Evolutionary conservation across 179 eudicot genomes (phyloP), one percentile per base, ranked within the genome.

Genomic region (Camellia oleifera): DNA sequence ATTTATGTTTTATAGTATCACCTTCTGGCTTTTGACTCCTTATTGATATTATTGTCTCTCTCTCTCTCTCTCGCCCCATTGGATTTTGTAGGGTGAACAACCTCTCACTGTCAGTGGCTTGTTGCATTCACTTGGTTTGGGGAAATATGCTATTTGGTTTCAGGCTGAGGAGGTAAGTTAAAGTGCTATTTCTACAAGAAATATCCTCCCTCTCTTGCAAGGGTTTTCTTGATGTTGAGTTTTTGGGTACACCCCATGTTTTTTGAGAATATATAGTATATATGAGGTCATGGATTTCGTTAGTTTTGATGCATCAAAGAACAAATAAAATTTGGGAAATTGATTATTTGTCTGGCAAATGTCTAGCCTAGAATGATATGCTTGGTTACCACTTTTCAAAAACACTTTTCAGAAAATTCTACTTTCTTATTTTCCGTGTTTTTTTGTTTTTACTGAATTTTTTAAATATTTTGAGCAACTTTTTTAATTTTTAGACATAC

Each of bases 121-220:
- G 78, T 76, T 87, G 78, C 70, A 76, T 50, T 81, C 88, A 13
- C 88, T 87, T 74, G 90, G 90, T 53, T 66, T 87, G 82, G 86
- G 73, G 53, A 87, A 87, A 75, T 87, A 85, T 68, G 81, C 77
- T 20, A 83, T 85, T 69, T 45, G 48, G 65, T 85, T 87, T 75
- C 83, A 79, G 83, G 90, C 85, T 46, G 86, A 87, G 78, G 88
- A 85, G 86, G 86, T 81, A 81, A 60, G 72, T 12, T 61, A 61
- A 17, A 1, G 40, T 32, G 40, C 13, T 56, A 14, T 13, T 56
- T 56, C 12, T 56, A 11, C 60, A 66, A 2, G 53, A 45, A 69
- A 69, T 20, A 71, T 71, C 20, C n/a, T 46, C 56, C 20, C n/a
- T 46, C 56, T 46, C 32, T 2, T 14, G 18, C 74, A 69, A 15